Base-by-base conservation (phyloP, 108 stramenopile species). In the Poteriospumella lacustris region DNA sequence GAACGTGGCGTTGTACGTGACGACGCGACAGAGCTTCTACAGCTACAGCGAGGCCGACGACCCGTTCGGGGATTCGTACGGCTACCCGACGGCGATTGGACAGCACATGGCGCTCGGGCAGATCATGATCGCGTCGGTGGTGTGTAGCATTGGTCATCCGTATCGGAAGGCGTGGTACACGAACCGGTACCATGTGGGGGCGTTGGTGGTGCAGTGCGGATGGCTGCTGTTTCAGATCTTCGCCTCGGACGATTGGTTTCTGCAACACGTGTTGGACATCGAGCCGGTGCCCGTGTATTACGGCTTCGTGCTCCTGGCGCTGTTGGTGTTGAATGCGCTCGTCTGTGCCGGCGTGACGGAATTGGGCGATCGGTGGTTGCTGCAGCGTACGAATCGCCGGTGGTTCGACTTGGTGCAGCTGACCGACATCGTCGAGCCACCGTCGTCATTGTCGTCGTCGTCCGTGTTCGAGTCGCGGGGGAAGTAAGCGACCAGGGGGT, bases 21-120 rank as follows among this genome's bases (percentile, higher is more conserved):
- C 36, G 5, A 9, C 41, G 28, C 3, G 3, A 12, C 70, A 73
- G 41, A 29, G 3, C 12, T 73, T 44, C 29, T 73, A 73, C 36
- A 3, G 5, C 41, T 28, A 38, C 15, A 9, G 36, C 42, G 70
- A 73, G 31, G n/a, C n/a, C n/a, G n/a, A n/a, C n/a, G n/a, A n/a
- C n/a, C n/a, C n/a, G n/a, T n/a, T n/a, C n/a, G n/a, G 52, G 52
- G 52, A 56, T 56, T 29, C 70, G 26, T 73, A 73, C 41, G 36
- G 31, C 9, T 38, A 73, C 5, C 31, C 26, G 36, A 42, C 70
- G 36, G 36, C 44, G 26, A 31, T 73, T 26, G 15, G 26, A 3
- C 5, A n/a, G 12, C 9, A 15, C 12, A 44, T 73, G 44, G 70
- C n/a, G 5, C 36, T 73, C 9, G 41, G 9, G 12, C 70, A 73